Evolutionary conservation across 768 basidiomycete species (phyloP).

Genomic region (Russula lepida): DNA sequence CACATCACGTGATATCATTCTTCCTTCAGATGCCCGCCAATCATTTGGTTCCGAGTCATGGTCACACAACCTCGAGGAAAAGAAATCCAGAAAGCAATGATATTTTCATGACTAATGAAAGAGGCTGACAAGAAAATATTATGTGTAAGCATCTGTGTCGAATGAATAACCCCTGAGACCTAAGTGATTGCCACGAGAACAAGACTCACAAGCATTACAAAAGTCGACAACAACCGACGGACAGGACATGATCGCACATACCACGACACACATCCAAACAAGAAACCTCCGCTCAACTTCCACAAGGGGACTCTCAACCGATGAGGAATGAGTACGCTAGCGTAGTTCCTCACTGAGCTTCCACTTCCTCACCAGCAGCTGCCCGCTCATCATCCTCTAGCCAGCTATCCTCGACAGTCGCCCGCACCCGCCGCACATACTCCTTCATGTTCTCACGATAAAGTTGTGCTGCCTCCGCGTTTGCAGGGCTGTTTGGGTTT

Average conservation of each 20-base stretch:
- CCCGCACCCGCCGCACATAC: slow-evolving; percentile 87
- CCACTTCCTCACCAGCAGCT: slow-evolving; percentile 42
- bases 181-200: not conserved
- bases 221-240: not conserved
- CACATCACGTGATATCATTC: slow-evolving; percentile 13
- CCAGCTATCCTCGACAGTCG: slow-evolving; percentile 94
- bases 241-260: not conserved
- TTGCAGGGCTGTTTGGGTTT: slow-evolving; percentile 96
- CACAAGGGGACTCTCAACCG: not conserved
- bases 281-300: not conserved
- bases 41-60: no score
- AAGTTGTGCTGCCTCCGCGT: slow-evolving; percentile 94
- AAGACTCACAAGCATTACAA: not conserved
- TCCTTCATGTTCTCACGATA: slow-evolving; percentile 99
- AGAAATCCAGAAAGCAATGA: not conserved
- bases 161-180: not conserved
- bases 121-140: not conserved
- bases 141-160: not conserved
- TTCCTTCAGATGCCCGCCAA: not conserved
- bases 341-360: slow-evolving; percentile 9
- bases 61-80: not conserved
- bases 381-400: slow-evolving; percentile 67
- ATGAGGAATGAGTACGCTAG: not conserved
- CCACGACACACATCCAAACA: slow-evolving; percentile 3
- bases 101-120: not conserved